Evolutionary conservation across 257 asterid species (phyloP).

Genomic region (Capsicum baccatum): DNA sequence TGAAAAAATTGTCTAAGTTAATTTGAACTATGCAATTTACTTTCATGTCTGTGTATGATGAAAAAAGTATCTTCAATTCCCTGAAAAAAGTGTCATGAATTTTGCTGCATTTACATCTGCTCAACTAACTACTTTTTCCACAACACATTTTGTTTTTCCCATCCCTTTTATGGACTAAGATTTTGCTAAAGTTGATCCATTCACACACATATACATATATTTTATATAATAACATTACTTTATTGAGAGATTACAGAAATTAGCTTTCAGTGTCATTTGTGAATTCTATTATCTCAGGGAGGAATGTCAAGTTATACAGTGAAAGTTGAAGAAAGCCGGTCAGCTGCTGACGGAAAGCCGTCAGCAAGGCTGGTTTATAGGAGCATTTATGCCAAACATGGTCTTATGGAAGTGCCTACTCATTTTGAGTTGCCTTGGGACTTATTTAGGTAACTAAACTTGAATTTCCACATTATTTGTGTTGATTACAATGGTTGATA

Average conservation of each 20-base stretch:
- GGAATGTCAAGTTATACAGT: slow-evolving; percentile 55
- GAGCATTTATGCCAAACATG: slow-evolving; percentile 69
- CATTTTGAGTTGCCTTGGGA: slow-evolving; percentile 73
- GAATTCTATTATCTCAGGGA: neutral
- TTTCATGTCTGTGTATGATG: too few relatives aligned
- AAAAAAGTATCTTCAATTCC: too few relatives aligned
- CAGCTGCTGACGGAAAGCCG: slow-evolving; percentile 53
- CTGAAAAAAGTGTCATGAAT: too few relatives aligned
- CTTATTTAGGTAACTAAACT: slow-evolving; percentile 61
- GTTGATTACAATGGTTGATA: neutral
- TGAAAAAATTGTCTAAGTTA: too few relatives aligned
- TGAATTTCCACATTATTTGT: neutral
- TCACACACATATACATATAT: too few relatives aligned
- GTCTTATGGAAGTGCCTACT: slow-evolving; percentile 58
- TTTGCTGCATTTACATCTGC: too few relatives aligned
- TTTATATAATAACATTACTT: neutral
- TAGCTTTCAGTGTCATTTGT: slow-evolving; percentile 5
- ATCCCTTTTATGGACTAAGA: too few relatives aligned
- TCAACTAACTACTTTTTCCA: too few relatives aligned
- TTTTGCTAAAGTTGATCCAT: too few relatives aligned
- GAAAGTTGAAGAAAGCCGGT: slow-evolving; percentile 66
- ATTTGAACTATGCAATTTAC: too few relatives aligned
- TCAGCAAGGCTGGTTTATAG: slow-evolving; percentile 81
- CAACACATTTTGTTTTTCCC: too few relatives aligned
- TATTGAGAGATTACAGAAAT: slow-evolving; percentile 29